Conservation (phyloP, 768 basidiomycete genomes). For the Leucocoprinus sp. region DNA sequence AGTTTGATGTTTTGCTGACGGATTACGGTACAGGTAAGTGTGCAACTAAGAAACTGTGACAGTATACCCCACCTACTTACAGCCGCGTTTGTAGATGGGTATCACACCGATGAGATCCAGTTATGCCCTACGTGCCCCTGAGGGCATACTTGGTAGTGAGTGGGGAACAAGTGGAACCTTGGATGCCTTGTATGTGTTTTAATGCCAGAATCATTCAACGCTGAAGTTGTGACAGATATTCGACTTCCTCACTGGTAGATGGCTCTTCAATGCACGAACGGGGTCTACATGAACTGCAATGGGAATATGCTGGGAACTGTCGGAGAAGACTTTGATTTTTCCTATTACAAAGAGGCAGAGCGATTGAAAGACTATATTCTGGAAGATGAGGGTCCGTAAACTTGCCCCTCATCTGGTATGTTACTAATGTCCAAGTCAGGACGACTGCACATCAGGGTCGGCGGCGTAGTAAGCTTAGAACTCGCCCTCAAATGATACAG, state of each 20-base stretch:
- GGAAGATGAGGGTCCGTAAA: neutral
- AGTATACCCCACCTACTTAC: neutral
- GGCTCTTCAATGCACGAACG: conserved; percentile 4
- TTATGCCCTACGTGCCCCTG: conserved; percentile 74
- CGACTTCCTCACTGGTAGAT: conserved; percentile 12
- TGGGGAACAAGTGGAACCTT: conserved; percentile 74
- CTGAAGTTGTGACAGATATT: conserved; percentile 11
- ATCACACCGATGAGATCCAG: conserved; percentile 61
- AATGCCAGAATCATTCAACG: neutral
- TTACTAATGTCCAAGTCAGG: neutral
- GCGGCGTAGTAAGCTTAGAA: too few relatives aligned
- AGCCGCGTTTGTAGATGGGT: neutral
- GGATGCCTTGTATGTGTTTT: conserved; percentile 51
- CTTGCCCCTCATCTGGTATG: neutral
- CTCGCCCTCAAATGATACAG: too few relatives aligned
- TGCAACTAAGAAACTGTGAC: neutral
- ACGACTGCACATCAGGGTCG: neutral
- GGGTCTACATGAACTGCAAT: neutral
- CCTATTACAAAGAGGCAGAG: neutral
- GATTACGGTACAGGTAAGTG: conserved; percentile 14
- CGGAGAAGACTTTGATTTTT: neutral
- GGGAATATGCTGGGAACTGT: neutral
- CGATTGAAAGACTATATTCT: neutral
- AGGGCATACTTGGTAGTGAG: conserved; percentile 20
- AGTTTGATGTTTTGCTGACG: conserved; percentile 10